Evolutionary conservation across 2,329 filamentous ascomycete species (phyloP).

Genomic region (Beauveria asiatica): DNA sequence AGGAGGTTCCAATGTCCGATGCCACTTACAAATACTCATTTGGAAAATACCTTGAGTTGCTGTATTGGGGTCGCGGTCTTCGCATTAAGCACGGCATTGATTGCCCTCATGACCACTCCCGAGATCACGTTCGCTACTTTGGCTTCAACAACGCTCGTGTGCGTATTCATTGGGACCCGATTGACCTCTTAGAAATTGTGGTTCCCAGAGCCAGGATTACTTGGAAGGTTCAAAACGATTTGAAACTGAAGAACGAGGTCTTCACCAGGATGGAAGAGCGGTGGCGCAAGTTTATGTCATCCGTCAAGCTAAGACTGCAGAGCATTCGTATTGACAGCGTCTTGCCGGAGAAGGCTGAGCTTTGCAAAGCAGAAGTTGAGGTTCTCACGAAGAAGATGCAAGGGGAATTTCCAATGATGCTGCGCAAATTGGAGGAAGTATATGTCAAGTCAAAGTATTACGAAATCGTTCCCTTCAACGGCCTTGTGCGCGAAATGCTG

Average conservation of each 20-base stretch:
- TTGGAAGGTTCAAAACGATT: constrained; percentile 95
- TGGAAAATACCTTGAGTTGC: constrained; percentile 94
- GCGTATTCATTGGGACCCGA: constrained; percentile 84
- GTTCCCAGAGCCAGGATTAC: constrained; percentile 85
- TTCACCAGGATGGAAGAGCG: constrained; percentile 74
- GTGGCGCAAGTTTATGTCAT: constrained; percentile 78
- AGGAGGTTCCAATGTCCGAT: constrained; percentile 83
- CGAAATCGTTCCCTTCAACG: constrained; percentile 89
- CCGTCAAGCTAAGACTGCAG: constrained; percentile 73
- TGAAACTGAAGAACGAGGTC: constrained; percentile 87
- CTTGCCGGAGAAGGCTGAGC: constrained; percentile 74
- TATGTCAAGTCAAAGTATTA: constrained; percentile 95
- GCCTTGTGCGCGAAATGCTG: constrained; percentile 79
- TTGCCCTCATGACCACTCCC: constrained; percentile 87
- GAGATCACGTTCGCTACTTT: constrained; percentile 88
- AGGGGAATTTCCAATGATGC: constrained; percentile 68
- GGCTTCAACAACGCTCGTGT: constrained; percentile 78
- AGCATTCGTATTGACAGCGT: constrained; percentile 90
- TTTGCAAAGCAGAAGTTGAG: constrained; percentile 76
- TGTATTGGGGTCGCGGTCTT: constrained; percentile 86
- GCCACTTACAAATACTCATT: constrained; percentile 98
- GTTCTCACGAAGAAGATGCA: constrained; percentile 67
- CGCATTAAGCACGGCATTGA: constrained; percentile 59
- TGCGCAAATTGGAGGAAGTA: constrained; percentile 73
- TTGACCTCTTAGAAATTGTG: constrained; percentile 88